A percentile compares a stretch with the other conserved stretches of the same genome.
Conservation (phyloP, 106 monocot genomes). For the Dioscorea dumetorum region DNA sequence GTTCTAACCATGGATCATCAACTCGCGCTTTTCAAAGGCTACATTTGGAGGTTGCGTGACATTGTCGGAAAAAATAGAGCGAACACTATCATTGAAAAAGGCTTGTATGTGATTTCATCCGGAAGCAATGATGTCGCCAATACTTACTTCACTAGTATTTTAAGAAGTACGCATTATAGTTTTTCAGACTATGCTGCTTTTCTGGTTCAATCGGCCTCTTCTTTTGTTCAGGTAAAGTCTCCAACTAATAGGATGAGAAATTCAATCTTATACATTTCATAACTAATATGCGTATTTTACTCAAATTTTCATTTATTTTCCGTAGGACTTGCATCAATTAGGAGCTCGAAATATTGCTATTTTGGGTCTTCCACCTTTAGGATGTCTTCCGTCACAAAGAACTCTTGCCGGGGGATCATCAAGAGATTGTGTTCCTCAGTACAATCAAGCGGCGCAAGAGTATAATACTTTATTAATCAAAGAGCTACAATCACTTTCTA, state of each 20-base stretch:
- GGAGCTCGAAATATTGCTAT: slow-evolving; percentile 11
- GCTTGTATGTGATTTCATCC: background rate
- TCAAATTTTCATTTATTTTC: background rate
- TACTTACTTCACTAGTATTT: background rate
- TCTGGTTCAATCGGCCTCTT: background rate
- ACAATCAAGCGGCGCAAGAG: background rate
- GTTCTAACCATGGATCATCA: background rate
- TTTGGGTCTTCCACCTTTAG: slow-evolving; percentile 9
- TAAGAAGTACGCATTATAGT: background rate
- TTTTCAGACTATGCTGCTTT: background rate
- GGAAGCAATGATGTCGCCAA: slow-evolving; percentile 1
- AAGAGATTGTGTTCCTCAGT: background rate
- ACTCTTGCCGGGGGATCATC: background rate
- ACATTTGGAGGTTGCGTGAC: background rate
- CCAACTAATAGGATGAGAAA: no score
- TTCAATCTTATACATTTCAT: background rate
- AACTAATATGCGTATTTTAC: background rate
- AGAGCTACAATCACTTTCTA: background rate
- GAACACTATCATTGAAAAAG: background rate
- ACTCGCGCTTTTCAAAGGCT: background rate
- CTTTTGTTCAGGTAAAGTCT: background rate
- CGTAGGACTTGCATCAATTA: background rate
- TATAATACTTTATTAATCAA: background rate
- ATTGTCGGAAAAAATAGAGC: background rate
- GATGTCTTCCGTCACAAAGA: slow-evolving; percentile 8